Base-by-base conservation (phyloP, 768 basidiomycete genomes). In the Leucocoprinus sp. region DNA sequence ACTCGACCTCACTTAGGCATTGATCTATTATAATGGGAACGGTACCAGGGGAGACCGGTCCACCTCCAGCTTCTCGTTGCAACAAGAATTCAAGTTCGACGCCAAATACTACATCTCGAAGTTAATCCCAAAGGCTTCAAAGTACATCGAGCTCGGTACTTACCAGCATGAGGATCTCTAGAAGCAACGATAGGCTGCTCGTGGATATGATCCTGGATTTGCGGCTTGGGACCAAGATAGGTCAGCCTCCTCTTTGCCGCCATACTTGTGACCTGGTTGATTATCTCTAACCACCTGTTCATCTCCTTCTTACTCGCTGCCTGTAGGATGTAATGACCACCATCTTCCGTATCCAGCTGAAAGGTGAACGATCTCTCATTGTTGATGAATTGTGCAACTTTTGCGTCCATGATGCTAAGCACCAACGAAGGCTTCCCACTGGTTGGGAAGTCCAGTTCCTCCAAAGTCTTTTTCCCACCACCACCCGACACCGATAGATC, bases 311-410 rank as follows among this genome's bases (percentile, higher is more conserved):
- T 78, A 54, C 74, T 79, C 27, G 76, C 61, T 1, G 86, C 82
- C 59, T 93, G 90, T 12, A 92, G 63, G 26, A 90, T 60, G 55
- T 88, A 89, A 55, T 82, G 82, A 0, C 86, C 88, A 6, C 90
- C 90, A 56, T 92, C 89, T 58, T 92, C 90, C 0, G 88, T 86
- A 55, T 86, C 80, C 35, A 93, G 69, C 56, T 84, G 78, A 69
- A 92, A 87, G 39, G 78, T 80, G 60, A 80, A 92, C 37, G 89
- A 86, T 37, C 89, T 73, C 50, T 88, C 83, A 58, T 83, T 82
- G 57, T 88, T 89, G 64, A 81, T 75, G 53, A 84, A 81, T 50
- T 75, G 76, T 7, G 76, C 70, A 17, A 86, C 80, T 27, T 72
- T 74, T 14, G 85, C 82, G 51, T 84, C 85, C 37, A 80, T 76